A percentile compares a stretch with the other conserved stretches of the same genome.
phyloP scores from a whole-genome alignment of 352 stramenopile genomes.

The Phytophthora pinifolia region DNA sequence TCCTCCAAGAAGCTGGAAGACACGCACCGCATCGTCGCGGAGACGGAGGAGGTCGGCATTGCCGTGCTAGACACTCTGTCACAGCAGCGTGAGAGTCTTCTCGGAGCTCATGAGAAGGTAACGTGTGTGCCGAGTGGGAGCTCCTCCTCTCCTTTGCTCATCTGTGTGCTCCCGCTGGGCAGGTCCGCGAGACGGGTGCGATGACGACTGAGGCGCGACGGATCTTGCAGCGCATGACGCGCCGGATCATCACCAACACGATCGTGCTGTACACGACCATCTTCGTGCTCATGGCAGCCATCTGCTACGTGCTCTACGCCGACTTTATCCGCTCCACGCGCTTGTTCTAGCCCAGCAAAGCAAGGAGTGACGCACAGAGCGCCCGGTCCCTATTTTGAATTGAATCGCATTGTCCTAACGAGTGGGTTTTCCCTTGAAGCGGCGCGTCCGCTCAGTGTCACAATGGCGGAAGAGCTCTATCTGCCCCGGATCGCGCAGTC shows the following conservation, averaged over 20 bases:
- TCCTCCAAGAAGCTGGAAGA: constrained; percentile 63
- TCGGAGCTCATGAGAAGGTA: constrained; percentile 73
- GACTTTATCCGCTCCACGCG: constrained; percentile 61
- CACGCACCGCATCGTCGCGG: constrained; percentile 62
- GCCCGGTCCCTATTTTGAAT: constrained; percentile 7
- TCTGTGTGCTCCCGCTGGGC: neutral
- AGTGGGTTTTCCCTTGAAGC: no score
- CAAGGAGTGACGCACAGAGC: neutral
- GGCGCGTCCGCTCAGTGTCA: neutral
- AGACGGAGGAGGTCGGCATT: constrained; percentile 74
- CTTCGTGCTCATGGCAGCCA: constrained; percentile 58
- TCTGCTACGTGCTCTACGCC: constrained; percentile 76
- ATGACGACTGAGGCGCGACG: constrained; percentile 65
- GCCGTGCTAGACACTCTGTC: constrained; percentile 68
- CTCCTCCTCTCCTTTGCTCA: constrained; percentile 10
- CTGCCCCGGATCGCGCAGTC: constrained; percentile 27
- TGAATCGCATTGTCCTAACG: neutral
- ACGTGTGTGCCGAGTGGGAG: no score
- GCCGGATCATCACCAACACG: constrained; percentile 75
- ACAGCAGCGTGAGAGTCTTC: constrained; percentile 67
- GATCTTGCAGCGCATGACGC: constrained; percentile 75
- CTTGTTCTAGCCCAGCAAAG: constrained; percentile 21
- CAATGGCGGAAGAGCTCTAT: constrained; percentile 28
- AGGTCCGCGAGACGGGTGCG: constrained; percentile 77
- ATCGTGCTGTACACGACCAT: constrained; percentile 84